Conservation (phyloP, 331 rosid species). For the Arachis monticola region DNA sequence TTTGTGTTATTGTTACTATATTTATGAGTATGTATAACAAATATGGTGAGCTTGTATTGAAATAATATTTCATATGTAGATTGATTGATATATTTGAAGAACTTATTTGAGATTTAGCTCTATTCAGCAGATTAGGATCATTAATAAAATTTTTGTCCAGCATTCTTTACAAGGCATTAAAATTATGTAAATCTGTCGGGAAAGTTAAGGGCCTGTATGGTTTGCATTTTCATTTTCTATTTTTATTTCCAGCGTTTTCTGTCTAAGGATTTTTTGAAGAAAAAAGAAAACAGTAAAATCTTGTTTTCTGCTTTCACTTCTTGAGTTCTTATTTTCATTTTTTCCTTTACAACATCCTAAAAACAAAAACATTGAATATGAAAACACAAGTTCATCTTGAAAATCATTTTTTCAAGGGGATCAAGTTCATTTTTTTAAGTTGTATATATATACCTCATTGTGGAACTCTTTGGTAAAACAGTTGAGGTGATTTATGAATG, state of each 20-base stretch:
- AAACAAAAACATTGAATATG: neutral
- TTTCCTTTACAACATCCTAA: no score
- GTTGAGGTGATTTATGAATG: conserved; percentile 19
- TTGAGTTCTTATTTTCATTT: no score
- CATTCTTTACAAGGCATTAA: conserved; percentile 4
- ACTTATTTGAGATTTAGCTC: conserved; percentile 12
- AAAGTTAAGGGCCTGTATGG: neutral
- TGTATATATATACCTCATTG: neutral
- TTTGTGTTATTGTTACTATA: neutral
- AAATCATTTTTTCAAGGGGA: conserved; percentile 23
- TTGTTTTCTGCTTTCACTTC: no score
- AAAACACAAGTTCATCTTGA: conserved; percentile 1
- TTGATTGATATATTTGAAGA: conserved; percentile 6
- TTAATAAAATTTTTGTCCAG: neutral
- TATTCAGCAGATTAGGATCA: neutral
- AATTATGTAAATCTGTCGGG: neutral
- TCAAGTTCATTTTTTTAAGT: neutral
- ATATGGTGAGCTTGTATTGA: neutral
- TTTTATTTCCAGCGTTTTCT: no score
- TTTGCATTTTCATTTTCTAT: no score
- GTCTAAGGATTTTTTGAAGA: no score
- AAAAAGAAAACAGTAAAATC: no score
- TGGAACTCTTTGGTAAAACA: neutral
- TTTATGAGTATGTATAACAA: neutral
- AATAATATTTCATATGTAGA: neutral